Base-by-base conservation (phyloP, 2,329 filamentous ascomycete species). In the Monosporascus sp. region DNA sequence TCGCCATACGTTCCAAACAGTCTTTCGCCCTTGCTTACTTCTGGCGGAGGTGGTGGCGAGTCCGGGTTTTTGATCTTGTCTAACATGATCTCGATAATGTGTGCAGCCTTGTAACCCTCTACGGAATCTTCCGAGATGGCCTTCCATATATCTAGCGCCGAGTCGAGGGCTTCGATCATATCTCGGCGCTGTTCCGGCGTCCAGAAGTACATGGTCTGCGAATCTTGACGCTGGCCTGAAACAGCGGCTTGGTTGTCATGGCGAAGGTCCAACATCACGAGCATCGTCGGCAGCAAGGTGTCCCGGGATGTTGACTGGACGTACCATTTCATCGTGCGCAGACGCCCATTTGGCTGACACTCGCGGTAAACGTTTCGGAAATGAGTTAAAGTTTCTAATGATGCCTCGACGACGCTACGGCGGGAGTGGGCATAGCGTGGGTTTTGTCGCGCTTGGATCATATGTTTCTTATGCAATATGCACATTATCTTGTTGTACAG, bases 401-500 rank as follows among this genome's bases (percentile, higher is more conserved):
- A 90, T 1, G 92, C 89, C 63, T 96, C 91, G 41, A 97, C 87
- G 58, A 91, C 94, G 22, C 86, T 87, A 41, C 86, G 85, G 31
- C 93, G 83, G 3, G 91, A 96, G 65, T 94, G 90, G 8, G 85
- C 82, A 65, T 96, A 97, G 8, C 91, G 82, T 9, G 88, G 77
- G 62, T 93, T 94, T 55, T 88, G 82, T 48, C 88, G 79, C 5
- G 91, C 89, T 55, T 86, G 82, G n/a, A 82, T 78, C 54, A 96
- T 80, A 68, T 94, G 97, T 58, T 91, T 91, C 49, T 91, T 82
- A 69, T 99, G 94, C 40, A 99, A 80, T 22, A 96, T 82, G 63
- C 91, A 95, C 63, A 96, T 80, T 19, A 91, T 88, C 72, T 96
- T 96, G 58, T 95, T 85, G 66, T 91, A 96, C 5, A 97, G 74